Percentiles rank a stretch among this genome's conserved stretches.
Conservation (phyloP, 2,329 filamentous ascomycete genomes). For the Westerdykella ornata region DNA sequence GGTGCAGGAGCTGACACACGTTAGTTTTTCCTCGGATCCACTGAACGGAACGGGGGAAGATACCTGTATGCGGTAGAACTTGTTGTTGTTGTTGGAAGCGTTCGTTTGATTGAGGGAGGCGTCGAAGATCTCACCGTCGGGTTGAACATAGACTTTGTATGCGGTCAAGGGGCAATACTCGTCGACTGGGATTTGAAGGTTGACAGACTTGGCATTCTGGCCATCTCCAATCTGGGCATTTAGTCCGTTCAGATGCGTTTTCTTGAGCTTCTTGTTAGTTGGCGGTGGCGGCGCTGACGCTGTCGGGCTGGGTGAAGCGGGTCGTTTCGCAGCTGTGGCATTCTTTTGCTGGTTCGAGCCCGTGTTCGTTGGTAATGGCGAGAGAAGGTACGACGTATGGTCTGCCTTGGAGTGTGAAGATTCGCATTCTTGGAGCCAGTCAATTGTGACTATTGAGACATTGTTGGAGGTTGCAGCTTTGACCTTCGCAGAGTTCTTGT, state of each 20-base stretch:
- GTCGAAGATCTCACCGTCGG: conserved; percentile 64
- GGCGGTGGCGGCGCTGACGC: conserved; percentile 7
- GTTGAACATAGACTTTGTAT: conserved; percentile 58
- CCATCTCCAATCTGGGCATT: conserved; percentile 38
- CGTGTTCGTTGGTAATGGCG: conserved; percentile 6
- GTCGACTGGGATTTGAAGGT: conserved; percentile 44
- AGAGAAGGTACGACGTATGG: conserved; percentile 36
- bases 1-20: conserved; percentile 27
- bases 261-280: conserved; percentile 13
- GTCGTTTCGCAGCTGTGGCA: conserved; percentile 27
- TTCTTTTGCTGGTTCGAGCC: conserved; percentile 5
- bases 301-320: conserved; percentile 18
- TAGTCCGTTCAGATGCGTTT: conserved; percentile 23
- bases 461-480: conserved; percentile 42
- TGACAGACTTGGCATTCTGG: conserved; percentile 40
- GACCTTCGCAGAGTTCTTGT: conserved; percentile 48
- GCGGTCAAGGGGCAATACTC: conserved; percentile 34
- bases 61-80: conserved; percentile 72
- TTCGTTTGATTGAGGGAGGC: conserved; percentile 75
- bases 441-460: conserved; percentile 51
- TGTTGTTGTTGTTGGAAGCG: conserved; percentile 66
- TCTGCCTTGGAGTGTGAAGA: conserved; percentile 37
- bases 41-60: neutral
- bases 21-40: too few species aligned
- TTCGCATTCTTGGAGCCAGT: conserved; percentile 58